Conservation (phyloP, 176 grass and related monocot genomes). For the Carex littledalei region DNA sequence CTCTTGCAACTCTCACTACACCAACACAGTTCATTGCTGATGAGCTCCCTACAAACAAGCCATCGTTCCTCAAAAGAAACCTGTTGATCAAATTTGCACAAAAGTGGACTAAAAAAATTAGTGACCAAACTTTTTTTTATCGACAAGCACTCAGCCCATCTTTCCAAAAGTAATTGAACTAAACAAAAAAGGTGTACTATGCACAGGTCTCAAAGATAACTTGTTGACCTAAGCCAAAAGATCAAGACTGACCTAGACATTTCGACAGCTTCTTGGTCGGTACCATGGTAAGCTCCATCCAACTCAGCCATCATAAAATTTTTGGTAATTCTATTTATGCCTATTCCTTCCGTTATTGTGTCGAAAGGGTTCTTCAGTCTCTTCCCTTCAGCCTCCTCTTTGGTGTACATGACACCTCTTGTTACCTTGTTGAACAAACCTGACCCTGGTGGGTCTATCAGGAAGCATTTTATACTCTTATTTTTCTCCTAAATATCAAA, state of each 20-base stretch:
- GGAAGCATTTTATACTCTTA: constrained; percentile 70
- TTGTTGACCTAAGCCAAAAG: background rate
- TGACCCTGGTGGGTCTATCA: constrained; percentile 88
- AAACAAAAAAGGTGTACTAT: background rate
- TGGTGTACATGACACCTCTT: constrained; percentile 93
- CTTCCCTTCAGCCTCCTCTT: constrained; percentile 91
- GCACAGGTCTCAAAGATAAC: background rate
- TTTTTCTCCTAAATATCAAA: constrained; percentile 61
- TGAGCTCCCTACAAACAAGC: constrained; percentile 86
- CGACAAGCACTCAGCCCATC: background rate
- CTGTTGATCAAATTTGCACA: constrained; percentile 20
- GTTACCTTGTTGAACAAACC: constrained; percentile 94
- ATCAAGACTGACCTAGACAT: constrained; percentile 73
- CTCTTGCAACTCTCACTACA: constrained; percentile 59
- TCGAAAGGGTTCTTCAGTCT: constrained; percentile 96
- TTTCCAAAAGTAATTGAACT: background rate
- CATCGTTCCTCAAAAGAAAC: constrained; percentile 86
- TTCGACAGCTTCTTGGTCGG: constrained; percentile 86
- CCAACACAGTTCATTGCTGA: constrained; percentile 98
- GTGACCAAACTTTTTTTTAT: background rate
- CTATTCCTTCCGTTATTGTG: constrained; percentile 95
- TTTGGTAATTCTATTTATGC: constrained; percentile 87
- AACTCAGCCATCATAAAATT: constrained; percentile 92
- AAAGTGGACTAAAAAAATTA: background rate
- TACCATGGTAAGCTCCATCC: constrained; percentile 80